Base-by-base conservation (phyloP, 1,284 basidiomycete species). In the Ustilago trichophora region DNA sequence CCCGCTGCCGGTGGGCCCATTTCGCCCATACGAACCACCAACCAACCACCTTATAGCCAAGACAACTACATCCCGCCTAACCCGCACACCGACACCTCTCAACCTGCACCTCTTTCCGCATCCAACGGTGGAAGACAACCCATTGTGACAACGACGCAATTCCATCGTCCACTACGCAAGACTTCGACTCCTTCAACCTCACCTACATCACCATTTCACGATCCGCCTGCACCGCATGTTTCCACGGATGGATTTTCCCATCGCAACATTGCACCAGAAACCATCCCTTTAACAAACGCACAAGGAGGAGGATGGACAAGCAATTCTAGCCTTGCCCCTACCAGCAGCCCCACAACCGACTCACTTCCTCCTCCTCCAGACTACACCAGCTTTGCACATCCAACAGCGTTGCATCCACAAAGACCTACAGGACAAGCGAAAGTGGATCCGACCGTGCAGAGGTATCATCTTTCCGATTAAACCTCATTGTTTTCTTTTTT, bases 81-180 rank as follows among this genome's bases (percentile, higher is more conserved):
- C 27, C 27, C 27, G 27, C 27, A 29, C 27, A 13, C 13, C 27
- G 8, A 29, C n/a, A n/a, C n/a, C n/a, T n/a, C n/a, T 11, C 18
- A 24, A 26, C 32, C 25, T 9, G 22, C 6, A 24, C 48, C 24
- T 15, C 24, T 9, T 10, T 8, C 34, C 47, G 41, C 32, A 13
- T n/a, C 32, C 6, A 16, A 13, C n/a, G 49, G 15, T 9, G 54
- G 53, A 1, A 9, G 51, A 31, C 40, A 43, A 26, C 25, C 60
- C 0, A 53, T 49, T 27, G 24, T 40, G 0, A 22, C 43, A 19
- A 50, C 65, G 2, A 33, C 46, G 35, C 66, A 69, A 21, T 69
- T 64, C 56, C 66, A 69, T 26, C 55, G 66, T 4, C 66, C 66
- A 4, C 29, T 64, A 3, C 53, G 55, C 9, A 45, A 13, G 9